These are phyloP conservation scores for Pseudogymnoascus sp. DNA, from an alignment of 2,329 filamentous ascomycete genomes.

Conservation along the genomic window DNA sequence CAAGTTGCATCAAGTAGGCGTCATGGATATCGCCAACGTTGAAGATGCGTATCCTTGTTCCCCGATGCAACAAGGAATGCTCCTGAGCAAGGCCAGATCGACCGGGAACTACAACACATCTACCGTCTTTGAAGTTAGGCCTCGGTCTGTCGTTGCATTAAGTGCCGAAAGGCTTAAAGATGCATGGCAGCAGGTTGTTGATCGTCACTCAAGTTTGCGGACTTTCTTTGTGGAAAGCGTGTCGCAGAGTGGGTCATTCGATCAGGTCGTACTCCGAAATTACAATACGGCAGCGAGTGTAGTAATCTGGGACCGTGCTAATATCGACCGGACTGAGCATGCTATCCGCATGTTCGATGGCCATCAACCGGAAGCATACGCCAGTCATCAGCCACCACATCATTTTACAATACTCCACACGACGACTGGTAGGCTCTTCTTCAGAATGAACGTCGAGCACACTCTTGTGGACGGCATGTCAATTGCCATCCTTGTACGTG, in stretches of 20 bases:
- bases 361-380: constrained; percentile 10
- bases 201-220: constrained; percentile 25
- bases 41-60: constrained; percentile 19
- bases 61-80: constrained; percentile 17
- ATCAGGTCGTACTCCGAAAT: constrained; percentile 23
- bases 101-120: constrained; percentile 17
- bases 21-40: constrained; percentile 13
- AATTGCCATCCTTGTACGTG: constrained; percentile 38
- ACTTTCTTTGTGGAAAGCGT: constrained; percentile 25
- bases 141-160: constrained; percentile 21
- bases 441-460: constrained; percentile 41
- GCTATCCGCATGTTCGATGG: not conserved
- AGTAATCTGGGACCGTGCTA: not conserved
- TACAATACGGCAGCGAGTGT: not conserved
- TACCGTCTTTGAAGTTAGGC: constrained; percentile 12
- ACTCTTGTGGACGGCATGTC: constrained; percentile 43
- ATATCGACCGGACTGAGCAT: not conserved
- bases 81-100: constrained; percentile 13
- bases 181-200: constrained; percentile 23
- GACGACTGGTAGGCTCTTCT: constrained; percentile 31
- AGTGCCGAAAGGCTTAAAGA: constrained; percentile 18
- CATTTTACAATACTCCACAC: constrained; percentile 39
- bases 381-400: constrained; percentile 31
- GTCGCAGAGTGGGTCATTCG: constrained; percentile 13
- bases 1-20: not conserved